Percentiles rank a stretch among this genome's conserved stretches.
phyloP scores from a whole-genome alignment of 2,329 filamentous ascomycete genomes.

The Fusarium citri region DNA sequence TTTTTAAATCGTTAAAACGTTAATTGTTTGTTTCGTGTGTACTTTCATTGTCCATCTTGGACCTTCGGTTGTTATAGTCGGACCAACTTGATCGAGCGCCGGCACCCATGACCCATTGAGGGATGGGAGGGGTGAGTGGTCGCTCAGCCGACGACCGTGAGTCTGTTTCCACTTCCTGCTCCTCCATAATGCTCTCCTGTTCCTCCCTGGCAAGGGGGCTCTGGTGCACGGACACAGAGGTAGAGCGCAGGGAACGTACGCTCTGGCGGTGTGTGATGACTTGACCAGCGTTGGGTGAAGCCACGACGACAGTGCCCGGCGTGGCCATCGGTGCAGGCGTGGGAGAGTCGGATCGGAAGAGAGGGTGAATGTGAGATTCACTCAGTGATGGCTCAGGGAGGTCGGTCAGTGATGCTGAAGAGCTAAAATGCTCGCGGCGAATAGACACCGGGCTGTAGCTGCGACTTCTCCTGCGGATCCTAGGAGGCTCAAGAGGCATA shows the following conservation, averaged over 20 bases:
- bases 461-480: constrained; percentile 57
- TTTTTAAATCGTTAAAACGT: constrained; percentile 32
- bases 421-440: constrained; percentile 45
- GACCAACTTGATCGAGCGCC: constrained; percentile 62
- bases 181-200: constrained; percentile 38
- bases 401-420: constrained; percentile 59
- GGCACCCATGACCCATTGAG: constrained; percentile 69
- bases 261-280: constrained; percentile 67
- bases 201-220: constrained; percentile 60
- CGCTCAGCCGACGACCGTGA: constrained; percentile 51
- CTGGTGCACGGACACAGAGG: constrained; percentile 61
- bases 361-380: constrained; percentile 80
- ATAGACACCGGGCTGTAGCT: constrained; percentile 62
- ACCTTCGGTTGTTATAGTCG: constrained; percentile 58
- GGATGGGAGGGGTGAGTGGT: constrained; percentile 69
- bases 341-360: constrained; percentile 80
- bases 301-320: constrained; percentile 76
- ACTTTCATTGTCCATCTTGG: constrained; percentile 25
- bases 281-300: constrained; percentile 75
- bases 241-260: constrained; percentile 66
- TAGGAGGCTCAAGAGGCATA: constrained; percentile 67
- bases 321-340: constrained; percentile 73
- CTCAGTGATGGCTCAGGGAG: constrained; percentile 57
- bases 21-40: constrained; percentile 15
- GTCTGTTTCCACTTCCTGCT: constrained; percentile 41